Evolutionary conservation across 305 asterid genomes (phyloP).

Genomic region (Petunia hybrid): DNA sequence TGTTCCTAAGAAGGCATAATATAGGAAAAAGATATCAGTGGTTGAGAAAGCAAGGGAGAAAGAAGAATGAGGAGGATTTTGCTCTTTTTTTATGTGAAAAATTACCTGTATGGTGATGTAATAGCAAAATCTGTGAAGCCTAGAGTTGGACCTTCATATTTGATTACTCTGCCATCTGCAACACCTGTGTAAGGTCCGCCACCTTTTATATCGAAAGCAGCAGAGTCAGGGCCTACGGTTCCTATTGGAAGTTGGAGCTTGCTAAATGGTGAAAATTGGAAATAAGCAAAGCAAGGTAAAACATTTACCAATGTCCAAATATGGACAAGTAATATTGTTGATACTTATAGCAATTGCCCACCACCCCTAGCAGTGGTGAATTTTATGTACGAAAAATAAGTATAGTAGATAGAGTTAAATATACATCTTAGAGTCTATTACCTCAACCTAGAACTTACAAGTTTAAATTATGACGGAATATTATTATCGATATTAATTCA

Average conservation of each 20-base stretch:
- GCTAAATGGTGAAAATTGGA: not conserved
- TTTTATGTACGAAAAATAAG: too few relatives aligned
- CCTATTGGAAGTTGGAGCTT: conserved; percentile 12
- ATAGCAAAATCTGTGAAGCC: conserved; percentile 29
- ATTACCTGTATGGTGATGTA: conserved; percentile 29
- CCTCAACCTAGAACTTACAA: too few relatives aligned
- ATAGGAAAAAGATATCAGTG: not conserved
- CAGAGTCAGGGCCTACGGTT: conserved; percentile 23
- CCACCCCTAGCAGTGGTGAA: not conserved
- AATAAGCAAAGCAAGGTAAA: not conserved
- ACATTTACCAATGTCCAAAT: not conserved
- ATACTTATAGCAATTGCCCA: not conserved
- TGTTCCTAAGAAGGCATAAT: conserved; percentile 18
- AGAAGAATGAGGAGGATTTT: not conserved
- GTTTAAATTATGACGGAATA: too few relatives aligned
- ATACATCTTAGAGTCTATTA: too few relatives aligned
- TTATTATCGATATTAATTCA: too few relatives aligned
- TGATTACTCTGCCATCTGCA: conserved; percentile 33
- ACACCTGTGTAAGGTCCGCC: conserved; percentile 28
- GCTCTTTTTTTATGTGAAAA: too few relatives aligned
- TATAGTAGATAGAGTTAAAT: too few relatives aligned
- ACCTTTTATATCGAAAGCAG: conserved; percentile 26
- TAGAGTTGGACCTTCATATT: not conserved
- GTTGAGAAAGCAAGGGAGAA: not conserved
- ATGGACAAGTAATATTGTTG: not conserved